A percentile compares a stretch with the other conserved stretches of the same genome.
These are phyloP conservation scores for Metschnikowia santaceciliae DNA, from an alignment of 805 yeast species.

Conservation along the genomic window DNA sequence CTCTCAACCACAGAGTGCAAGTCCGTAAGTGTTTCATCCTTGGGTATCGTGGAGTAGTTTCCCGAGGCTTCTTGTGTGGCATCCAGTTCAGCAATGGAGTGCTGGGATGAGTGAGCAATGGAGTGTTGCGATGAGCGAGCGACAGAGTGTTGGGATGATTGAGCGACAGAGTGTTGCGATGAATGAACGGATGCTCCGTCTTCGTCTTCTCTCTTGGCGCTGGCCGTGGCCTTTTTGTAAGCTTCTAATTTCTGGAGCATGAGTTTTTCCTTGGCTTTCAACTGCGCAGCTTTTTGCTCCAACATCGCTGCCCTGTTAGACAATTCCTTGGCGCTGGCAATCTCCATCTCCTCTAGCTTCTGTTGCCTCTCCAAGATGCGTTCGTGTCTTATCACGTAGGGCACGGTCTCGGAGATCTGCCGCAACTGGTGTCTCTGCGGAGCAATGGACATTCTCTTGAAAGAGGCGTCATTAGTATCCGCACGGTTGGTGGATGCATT, in stretches of 20 bases:
- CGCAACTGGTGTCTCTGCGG: constrained; percentile 62
- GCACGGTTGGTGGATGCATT: constrained; percentile 15
- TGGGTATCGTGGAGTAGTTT: constrained; percentile 25
- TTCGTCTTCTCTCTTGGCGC: neutral
- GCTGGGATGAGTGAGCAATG: no score
- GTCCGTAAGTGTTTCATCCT: constrained; percentile 54
- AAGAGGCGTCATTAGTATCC: constrained; percentile 21
- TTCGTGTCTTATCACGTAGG: constrained; percentile 78
- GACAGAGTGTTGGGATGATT: neutral
- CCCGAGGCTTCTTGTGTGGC: constrained; percentile 9
- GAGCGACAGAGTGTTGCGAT: neutral
- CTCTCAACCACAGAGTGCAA: constrained; percentile 35
- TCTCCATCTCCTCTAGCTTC: constrained; percentile 74
- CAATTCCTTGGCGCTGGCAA: constrained; percentile 70
- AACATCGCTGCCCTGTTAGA: constrained; percentile 70
- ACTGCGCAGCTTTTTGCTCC: constrained; percentile 69
- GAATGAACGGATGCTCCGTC: neutral
- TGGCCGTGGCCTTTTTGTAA: constrained; percentile 10
- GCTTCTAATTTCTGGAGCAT: constrained; percentile 41
- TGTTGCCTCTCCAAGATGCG: constrained; percentile 70
- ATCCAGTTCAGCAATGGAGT: neutral
- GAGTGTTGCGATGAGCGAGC: neutral
- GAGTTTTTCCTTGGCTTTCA: constrained; percentile 61
- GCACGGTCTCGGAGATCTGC: constrained; percentile 78
- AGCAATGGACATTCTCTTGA: constrained; percentile 42